These are phyloP conservation scores for Xylaria bambusicola DNA, from an alignment of 495 filamentous ascomycete genomes.

Conservation along the genomic window DNA sequence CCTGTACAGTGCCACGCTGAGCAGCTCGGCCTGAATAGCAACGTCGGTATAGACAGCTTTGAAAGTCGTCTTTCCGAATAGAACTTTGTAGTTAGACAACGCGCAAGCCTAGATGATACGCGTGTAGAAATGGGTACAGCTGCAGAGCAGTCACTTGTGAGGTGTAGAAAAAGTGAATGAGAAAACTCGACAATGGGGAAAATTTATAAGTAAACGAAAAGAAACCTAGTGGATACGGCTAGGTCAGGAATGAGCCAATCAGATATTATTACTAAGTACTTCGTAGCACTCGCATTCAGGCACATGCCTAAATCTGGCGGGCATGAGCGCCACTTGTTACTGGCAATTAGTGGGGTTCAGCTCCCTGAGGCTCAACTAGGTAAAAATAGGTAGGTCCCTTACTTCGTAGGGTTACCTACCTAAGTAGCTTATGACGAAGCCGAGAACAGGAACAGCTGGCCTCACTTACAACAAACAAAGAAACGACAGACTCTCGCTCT, in stretches of 20 bases:
- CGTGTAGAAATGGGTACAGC: too few species aligned
- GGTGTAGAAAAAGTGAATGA: background rate
- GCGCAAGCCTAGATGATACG: background rate
- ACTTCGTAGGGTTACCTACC: background rate
- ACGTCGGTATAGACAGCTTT: too few species aligned
- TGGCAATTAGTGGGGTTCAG: too few species aligned
- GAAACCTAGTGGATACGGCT: background rate
- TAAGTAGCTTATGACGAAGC: background rate
- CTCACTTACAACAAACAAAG: slow-evolving; percentile 13
- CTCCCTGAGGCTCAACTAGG: too few species aligned
- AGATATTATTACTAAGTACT: too few species aligned
- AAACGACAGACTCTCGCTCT: too few species aligned
- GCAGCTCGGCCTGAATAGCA: background rate
- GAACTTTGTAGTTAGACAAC: background rate
- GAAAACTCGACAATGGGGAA: background rate
- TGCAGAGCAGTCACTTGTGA: background rate
- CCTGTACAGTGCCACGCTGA: slow-evolving; percentile 1
- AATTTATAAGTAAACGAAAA: slow-evolving; percentile 18
- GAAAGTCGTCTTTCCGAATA: too few species aligned
- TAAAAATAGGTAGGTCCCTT: background rate
- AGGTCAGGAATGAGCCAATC: background rate
- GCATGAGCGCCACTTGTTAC: background rate
- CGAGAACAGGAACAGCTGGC: slow-evolving; percentile 13
- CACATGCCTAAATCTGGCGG: too few species aligned
- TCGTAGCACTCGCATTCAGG: too few species aligned